These are phyloP conservation scores for Besnoitia besnoiti DNA, from an alignment of 169 alveolate genomes.

Conservation along the genomic window DNA sequence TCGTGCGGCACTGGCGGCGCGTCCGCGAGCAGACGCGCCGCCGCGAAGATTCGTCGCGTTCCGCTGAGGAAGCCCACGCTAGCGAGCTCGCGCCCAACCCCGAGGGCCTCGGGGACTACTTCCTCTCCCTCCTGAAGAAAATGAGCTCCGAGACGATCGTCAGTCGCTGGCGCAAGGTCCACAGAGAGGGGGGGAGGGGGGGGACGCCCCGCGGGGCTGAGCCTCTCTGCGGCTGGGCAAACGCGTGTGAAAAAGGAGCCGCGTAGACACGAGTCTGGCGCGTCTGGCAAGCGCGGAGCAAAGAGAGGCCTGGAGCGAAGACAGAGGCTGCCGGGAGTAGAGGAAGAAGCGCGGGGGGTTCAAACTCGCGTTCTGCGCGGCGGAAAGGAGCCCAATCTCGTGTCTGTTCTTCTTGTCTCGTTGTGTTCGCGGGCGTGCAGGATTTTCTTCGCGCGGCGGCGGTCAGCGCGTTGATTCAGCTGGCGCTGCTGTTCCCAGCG, in stretches of 20 bases:
- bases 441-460: slow-evolving; percentile 54
- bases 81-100: neutral
- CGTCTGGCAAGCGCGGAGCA: no score
- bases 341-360: neutral
- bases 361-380: neutral
- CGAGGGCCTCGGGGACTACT: neutral
- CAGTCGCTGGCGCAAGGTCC: neutral
- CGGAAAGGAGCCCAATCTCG: no score
- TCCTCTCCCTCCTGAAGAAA: neutral
- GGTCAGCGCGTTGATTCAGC: neutral
- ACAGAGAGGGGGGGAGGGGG: no score
- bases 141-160: neutral
- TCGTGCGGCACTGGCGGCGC: slow-evolving; percentile 24
- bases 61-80: neutral
- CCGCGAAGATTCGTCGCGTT: neutral
- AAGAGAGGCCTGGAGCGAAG: neutral
- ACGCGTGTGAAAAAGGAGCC: no score
- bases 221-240: no score
- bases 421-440: neutral
- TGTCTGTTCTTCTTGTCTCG: no score
- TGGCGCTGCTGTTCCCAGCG: slow-evolving; percentile 23
- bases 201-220: no score
- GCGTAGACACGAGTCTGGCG: no score
- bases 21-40: neutral
- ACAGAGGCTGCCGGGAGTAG: neutral